Conservation (phyloP, 495 filamentous ascomycete genomes). For the Bacidia gigantensis region DNA sequence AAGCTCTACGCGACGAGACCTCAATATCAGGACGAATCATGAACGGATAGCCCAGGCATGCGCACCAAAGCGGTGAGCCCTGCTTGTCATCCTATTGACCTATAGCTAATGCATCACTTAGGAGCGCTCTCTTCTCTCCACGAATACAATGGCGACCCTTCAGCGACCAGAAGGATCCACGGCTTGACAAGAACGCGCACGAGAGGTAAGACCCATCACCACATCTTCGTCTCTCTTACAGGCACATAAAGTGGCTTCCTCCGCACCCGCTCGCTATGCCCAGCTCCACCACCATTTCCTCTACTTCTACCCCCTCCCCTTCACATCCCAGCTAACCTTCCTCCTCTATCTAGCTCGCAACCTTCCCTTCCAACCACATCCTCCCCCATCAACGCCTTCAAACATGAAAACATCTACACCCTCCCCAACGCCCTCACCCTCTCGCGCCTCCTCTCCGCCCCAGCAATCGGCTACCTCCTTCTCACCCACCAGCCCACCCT, state of each 20-base stretch:
- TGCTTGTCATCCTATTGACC: neutral
- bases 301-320: neutral
- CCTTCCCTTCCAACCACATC: slow-evolving; percentile 42
- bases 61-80: neutral
- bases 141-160: neutral
- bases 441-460: slow-evolving; percentile 69
- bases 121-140: neutral
- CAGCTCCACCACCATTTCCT: neutral
- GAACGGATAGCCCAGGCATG: neutral
- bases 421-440: slow-evolving; percentile 86
- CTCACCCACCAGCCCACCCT: slow-evolving; percentile 63
- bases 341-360: slow-evolving; percentile 22
- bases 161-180: neutral
- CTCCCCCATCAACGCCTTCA: slow-evolving; percentile 20
- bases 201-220: neutral
- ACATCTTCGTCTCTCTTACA: neutral
- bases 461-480: slow-evolving; percentile 78
- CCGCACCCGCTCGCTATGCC: neutral
- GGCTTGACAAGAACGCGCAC: neutral
- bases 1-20: neutral
- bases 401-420: slow-evolving; percentile 92
- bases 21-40: neutral
- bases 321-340: neutral
- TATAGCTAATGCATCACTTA: neutral
- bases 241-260: too few species aligned